These are phyloP conservation scores for Epichloe hybrida DNA, from an alignment of 2,329 filamentous ascomycete genomes.

Conservation along the genomic window DNA sequence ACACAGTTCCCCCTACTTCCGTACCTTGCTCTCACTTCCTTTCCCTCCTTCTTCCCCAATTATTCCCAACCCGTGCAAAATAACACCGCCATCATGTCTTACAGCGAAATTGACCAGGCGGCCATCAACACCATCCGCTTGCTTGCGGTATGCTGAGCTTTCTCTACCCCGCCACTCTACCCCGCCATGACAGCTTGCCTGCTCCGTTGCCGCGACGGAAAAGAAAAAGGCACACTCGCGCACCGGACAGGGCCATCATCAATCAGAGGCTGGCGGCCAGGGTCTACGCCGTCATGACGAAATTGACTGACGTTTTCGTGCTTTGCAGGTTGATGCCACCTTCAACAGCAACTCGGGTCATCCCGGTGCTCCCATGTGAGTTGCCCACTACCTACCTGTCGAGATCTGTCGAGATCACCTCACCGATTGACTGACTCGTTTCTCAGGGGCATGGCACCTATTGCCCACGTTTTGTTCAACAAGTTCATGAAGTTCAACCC, in stretches of 20 bases:
- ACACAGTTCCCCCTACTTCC: slow-evolving; percentile 15
- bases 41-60: slow-evolving; percentile 10
- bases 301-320: not conserved
- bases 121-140: slow-evolving; percentile 97
- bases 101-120: slow-evolving; percentile 73
- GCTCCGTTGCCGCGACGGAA: not conserved
- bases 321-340: slow-evolving; percentile 82
- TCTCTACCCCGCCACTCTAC: slow-evolving; percentile 14
- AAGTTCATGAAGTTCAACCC: slow-evolving; percentile 99
- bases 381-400: not conserved
- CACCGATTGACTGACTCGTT: slow-evolving; percentile 17
- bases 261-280: slow-evolving; percentile 1
- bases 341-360: slow-evolving; percentile 93
- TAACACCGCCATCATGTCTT: slow-evolving; percentile 58
- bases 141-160: slow-evolving; percentile 63
- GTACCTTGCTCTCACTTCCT: slow-evolving; percentile 9
- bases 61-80: slow-evolving; percentile 7
- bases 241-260: not conserved
- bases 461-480: slow-evolving; percentile 95
- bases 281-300: not conserved
- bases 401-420: not conserved
- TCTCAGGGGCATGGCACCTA: slow-evolving; percentile 68
- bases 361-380: slow-evolving; percentile 91
- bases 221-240: not conserved
- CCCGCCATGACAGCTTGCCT: slow-evolving; percentile 14